Conservation (phyloP, 2,329 filamentous ascomycete genomes). For the Penicillium oxalicum region DNA sequence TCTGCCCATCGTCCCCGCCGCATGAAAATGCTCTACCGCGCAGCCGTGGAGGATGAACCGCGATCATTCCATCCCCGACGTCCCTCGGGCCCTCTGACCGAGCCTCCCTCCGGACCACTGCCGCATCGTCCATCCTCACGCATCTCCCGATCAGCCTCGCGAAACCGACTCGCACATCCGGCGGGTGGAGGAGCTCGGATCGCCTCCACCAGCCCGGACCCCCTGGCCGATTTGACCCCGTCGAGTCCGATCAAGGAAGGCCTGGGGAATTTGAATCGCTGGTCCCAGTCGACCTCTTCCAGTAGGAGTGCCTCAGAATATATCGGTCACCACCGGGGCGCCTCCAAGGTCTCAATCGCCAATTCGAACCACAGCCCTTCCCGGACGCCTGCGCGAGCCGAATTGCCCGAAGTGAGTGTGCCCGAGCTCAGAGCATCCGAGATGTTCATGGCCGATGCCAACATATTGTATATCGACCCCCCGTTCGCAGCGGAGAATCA, state of each 20-base stretch:
- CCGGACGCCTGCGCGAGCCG: constrained; percentile 3
- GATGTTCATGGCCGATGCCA: constrained; percentile 13
- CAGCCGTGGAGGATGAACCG: constrained; percentile 19
- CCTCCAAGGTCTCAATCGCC: constrained; percentile 19
- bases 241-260: constrained; percentile 38
- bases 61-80: constrained; percentile 17
- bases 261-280: constrained; percentile 49
- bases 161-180: constrained; percentile 14
- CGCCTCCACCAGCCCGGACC: not conserved
- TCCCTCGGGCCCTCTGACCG: constrained; percentile 14
- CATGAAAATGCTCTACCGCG: constrained; percentile 21
- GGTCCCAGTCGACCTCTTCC: constrained; percentile 53
- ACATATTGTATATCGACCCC: constrained; percentile 20
- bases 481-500: constrained; percentile 10
- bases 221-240: constrained; percentile 7
- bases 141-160: constrained; percentile 16
- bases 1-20: not conserved
- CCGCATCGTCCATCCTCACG: constrained; percentile 18
- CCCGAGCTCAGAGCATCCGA: constrained; percentile 17
- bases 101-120: constrained; percentile 8
- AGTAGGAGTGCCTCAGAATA: constrained; percentile 34
- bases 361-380: constrained; percentile 16
- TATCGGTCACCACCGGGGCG: constrained; percentile 19
- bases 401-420: constrained; percentile 16
- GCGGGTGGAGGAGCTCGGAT: constrained; percentile 13